A percentile compares a stretch with the other conserved stretches of the same genome.
Conservation (phyloP, 164 flowering plant species). For the Vitis riparia region DNA sequence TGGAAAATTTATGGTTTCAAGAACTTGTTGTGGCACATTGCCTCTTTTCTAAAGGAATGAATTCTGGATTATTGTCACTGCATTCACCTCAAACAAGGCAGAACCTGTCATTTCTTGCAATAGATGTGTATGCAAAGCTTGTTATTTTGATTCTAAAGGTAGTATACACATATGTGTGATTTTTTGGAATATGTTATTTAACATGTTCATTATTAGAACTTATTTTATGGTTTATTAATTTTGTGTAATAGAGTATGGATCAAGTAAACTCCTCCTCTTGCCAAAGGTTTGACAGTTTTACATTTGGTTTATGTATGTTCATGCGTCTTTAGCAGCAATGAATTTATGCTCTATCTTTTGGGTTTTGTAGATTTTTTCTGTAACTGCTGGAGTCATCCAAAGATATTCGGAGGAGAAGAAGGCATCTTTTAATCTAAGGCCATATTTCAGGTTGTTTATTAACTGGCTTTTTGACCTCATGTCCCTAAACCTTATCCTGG, state of each 20-base stretch:
- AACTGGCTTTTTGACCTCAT: conserved; percentile 79
- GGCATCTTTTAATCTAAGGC: conserved; percentile 78
- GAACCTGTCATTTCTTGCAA: conserved; percentile 62
- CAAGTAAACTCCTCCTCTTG: conserved; percentile 43
- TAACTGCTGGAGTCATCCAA: conserved; percentile 72
- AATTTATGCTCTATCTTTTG: background rate
- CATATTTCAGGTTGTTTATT: conserved; percentile 86
- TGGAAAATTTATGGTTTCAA: conserved; percentile 27
- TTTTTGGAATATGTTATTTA: no score
- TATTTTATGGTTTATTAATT: conserved; percentile 26
- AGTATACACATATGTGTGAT: background rate
- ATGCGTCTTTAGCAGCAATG: no score
- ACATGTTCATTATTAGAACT: background rate
- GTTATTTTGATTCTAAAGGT: conserved; percentile 76
- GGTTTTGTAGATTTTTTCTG: conserved; percentile 56
- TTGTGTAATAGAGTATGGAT: conserved; percentile 62
- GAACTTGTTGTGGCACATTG: conserved; percentile 88
- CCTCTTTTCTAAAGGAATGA: conserved; percentile 52
- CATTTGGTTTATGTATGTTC: background rate
- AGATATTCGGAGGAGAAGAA: conserved; percentile 91
- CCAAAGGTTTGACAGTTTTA: conserved; percentile 54
- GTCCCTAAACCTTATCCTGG: conserved; percentile 61
- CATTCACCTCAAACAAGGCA: conserved; percentile 64
- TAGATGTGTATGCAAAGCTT: conserved; percentile 85
- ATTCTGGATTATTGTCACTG: conserved; percentile 28